These are phyloP conservation scores for Lichtheimia corymbifera DNA, from an alignment of 371 early-diverging fungal genomes.

Conservation along the genomic window DNA sequence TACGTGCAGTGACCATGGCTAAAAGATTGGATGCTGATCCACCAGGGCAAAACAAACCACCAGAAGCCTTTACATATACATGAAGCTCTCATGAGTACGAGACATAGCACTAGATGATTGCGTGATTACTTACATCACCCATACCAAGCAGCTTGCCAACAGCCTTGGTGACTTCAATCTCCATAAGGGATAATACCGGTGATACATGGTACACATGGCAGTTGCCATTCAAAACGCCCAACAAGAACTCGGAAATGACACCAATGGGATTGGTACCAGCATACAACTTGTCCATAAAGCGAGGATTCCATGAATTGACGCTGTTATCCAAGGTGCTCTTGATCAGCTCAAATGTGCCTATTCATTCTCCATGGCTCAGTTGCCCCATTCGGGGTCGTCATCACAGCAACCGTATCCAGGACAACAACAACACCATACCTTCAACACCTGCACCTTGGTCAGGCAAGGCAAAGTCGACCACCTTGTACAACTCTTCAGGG, in stretches of 20 bases:
- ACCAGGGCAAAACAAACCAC: constrained; percentile 80
- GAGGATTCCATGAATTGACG: constrained; percentile 73
- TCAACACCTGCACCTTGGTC: constrained; percentile 52
- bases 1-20: constrained; percentile 83
- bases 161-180: constrained; percentile 62
- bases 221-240: constrained; percentile 79
- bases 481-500: constrained; percentile 54
- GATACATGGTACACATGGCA: constrained; percentile 81
- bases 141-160: constrained; percentile 62
- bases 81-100: background rate
- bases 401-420: too few relatives aligned
- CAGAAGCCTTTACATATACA: constrained; percentile 31
- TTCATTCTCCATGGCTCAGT: background rate
- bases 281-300: constrained; percentile 87
- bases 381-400: too few relatives aligned
- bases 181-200: constrained; percentile 78
- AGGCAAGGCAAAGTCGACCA: constrained; percentile 55
- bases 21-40: constrained; percentile 80
- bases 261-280: constrained; percentile 82
- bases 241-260: constrained; percentile 75
- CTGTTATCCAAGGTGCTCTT: constrained; percentile 56
- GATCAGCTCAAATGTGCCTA: constrained; percentile 58
- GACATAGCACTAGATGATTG: background rate
- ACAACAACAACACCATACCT: constrained; percentile 30
- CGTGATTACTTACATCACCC: constrained; percentile 35